A percentile compares a stretch with the other conserved stretches of the same genome.
Conservation (phyloP, 1,284 basidiomycete genomes). For the Malassezia nana region DNA sequence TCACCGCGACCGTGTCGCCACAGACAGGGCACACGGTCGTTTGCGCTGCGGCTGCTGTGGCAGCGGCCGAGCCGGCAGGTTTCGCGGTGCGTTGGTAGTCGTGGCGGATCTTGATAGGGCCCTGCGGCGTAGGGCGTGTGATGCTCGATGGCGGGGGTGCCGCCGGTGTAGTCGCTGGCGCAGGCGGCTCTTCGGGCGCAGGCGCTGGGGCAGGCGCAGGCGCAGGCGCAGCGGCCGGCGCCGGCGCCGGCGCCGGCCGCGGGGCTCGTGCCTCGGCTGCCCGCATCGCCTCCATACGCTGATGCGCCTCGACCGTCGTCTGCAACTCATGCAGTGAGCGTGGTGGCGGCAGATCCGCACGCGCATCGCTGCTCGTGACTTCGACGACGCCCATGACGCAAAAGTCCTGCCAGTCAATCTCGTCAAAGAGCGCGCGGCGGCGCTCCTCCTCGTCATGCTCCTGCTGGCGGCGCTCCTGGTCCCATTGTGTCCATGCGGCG, state of each 20-base stretch:
- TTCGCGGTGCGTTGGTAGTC: slow-evolving; percentile 68
- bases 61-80: slow-evolving; percentile 13
- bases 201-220: neutral
- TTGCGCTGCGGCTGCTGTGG: slow-evolving; percentile 11
- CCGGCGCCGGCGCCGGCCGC: slow-evolving; percentile 49
- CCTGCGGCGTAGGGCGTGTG: neutral
- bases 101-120: slow-evolving; percentile 61
- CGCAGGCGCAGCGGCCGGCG: neutral
- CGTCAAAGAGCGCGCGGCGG: slow-evolving; percentile 55
- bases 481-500: slow-evolving; percentile 77
- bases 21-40: slow-evolving; percentile 79
- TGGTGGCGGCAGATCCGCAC: slow-evolving; percentile 80
- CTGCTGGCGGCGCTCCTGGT: slow-evolving; percentile 73
- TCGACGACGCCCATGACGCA: slow-evolving; percentile 97
- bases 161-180: neutral
- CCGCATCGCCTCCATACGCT: slow-evolving; percentile 94
- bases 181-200: neutral
- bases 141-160: neutral
- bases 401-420: slow-evolving; percentile 99
- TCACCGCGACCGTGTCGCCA: slow-evolving; percentile 81
- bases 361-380: slow-evolving; percentile 74
- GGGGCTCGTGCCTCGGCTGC: slow-evolving; percentile 59
- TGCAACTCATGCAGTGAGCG: slow-evolving; percentile 90
- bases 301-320: slow-evolving; percentile 91
- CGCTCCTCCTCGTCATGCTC: slow-evolving; percentile 73